Percentiles rank a stretch among this genome's conserved stretches.
Evolutionary conservation across 2,329 filamentous ascomycete species (phyloP).

Genomic region (Phialophora macrospora): DNA sequence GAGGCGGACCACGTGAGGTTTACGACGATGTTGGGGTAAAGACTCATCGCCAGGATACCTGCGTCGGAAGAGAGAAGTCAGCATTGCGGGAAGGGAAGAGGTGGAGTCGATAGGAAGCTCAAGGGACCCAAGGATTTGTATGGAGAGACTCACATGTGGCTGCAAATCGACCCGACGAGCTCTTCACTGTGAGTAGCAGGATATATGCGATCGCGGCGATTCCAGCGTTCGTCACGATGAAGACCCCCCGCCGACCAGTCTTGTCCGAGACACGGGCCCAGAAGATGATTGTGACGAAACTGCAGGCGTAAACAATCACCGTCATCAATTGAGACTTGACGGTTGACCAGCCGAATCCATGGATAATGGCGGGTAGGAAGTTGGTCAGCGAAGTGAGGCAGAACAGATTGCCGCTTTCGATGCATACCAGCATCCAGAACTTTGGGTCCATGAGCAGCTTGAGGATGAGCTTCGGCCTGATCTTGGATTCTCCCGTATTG

Average conservation of each 20-base stretch:
- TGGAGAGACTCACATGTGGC: conserved; percentile 17
- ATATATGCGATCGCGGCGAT: conserved; percentile 16
- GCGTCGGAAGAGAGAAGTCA: neutral
- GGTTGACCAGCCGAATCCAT: conserved; percentile 25
- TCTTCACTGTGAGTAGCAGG: conserved; percentile 23
- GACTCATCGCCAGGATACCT: conserved; percentile 19
- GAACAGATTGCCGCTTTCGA: conserved; percentile 26
- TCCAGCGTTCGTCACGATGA: conserved; percentile 18
- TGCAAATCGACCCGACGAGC: conserved; percentile 21
- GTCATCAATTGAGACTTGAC: conserved; percentile 32
- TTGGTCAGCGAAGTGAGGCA: conserved; percentile 24
- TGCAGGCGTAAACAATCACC: conserved; percentile 31
- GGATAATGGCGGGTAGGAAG: conserved; percentile 30
- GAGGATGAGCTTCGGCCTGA: conserved; percentile 21
- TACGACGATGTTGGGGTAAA: conserved; percentile 28
- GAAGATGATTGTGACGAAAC: conserved; percentile 26
- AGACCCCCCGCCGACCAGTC: conserved; percentile 6
- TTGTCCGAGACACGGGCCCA: conserved; percentile 28
- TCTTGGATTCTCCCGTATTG: conserved; percentile 31
- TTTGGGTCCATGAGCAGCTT: conserved; percentile 26
- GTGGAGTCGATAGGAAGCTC: neutral
- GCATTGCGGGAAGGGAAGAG: neutral
- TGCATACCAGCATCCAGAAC: conserved; percentile 28
- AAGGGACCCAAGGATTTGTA: too few species aligned
- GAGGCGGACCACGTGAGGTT: conserved; percentile 31